Percentiles rank a stretch among this genome's conserved stretches.
Conservation (phyloP, 768 basidiomycete species). For the Mycena belliarum region DNA sequence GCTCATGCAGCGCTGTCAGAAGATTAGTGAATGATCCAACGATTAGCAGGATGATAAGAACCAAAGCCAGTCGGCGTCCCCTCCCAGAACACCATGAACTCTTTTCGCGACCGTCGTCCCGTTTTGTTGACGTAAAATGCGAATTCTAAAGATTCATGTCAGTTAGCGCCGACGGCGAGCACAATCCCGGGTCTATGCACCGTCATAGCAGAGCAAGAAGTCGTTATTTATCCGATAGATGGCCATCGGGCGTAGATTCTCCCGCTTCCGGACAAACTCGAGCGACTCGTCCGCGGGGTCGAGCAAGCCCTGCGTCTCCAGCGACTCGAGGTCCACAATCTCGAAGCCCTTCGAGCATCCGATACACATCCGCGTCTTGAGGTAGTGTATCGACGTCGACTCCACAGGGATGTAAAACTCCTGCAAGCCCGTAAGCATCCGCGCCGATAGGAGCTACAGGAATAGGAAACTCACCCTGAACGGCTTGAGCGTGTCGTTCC, state of each 20-base stretch:
- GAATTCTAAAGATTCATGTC: slow-evolving; percentile 67
- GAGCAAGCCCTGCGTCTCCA: slow-evolving; percentile 94
- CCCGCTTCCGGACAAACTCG: slow-evolving; percentile 90
- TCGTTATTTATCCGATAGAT: slow-evolving; percentile 97
- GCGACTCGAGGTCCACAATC: slow-evolving; percentile 94
- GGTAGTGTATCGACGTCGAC: slow-evolving; percentile 93
- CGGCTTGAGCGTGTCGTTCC: slow-evolving; percentile 88
- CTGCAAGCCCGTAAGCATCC: slow-evolving; percentile 37
- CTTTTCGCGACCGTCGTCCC: slow-evolving; percentile 84
- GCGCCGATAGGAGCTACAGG: not conserved
- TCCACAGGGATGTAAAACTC: slow-evolving; percentile 99
- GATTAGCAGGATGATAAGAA: slow-evolving; percentile 40
- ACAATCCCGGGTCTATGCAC: slow-evolving; percentile 49
- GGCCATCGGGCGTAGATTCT: slow-evolving; percentile 89
- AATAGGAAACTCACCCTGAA: slow-evolving; percentile 66
- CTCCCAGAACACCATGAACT: slow-evolving; percentile 98
- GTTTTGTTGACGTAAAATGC: slow-evolving; percentile 99
- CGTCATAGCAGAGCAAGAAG: slow-evolving; percentile 96
- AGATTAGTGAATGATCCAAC: not conserved
- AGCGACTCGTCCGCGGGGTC: slow-evolving; percentile 90
- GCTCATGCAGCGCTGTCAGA: slow-evolving; percentile 83
- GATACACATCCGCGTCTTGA: slow-evolving; percentile 96
- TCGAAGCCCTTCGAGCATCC: slow-evolving; percentile 98
- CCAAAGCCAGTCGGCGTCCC: slow-evolving; percentile 93
- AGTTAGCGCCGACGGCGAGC: slow-evolving; percentile 1